These are phyloP conservation scores for Coprinopsis strossmayeri DNA, from an alignment of 768 basidiomycete genomes.

Conservation along the genomic window DNA sequence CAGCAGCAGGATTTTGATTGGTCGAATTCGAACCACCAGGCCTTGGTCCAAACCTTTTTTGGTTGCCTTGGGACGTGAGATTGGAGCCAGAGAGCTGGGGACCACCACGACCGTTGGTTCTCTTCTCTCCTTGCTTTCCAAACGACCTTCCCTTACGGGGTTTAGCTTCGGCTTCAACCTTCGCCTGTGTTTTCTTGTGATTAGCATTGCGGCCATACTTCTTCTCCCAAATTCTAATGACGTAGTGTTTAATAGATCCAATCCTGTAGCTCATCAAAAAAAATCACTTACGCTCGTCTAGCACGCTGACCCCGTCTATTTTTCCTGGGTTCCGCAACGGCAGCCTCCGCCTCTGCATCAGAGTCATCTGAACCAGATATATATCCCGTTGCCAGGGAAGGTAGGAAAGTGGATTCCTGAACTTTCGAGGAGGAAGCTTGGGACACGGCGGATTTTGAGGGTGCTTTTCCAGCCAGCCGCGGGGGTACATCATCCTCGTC, in stretches of 20 bases:
- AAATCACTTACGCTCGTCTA: conserved; percentile 75
- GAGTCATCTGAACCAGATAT: conserved; percentile 69
- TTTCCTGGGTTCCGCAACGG: conserved; percentile 58
- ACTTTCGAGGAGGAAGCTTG: conserved; percentile 7
- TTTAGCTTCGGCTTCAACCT: conserved; percentile 11
- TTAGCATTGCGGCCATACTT: conserved; percentile 90
- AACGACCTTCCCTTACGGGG: neutral
- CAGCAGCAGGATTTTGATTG: neutral
- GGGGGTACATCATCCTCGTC: no score
- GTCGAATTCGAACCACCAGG: no score
- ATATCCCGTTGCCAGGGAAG: conserved; percentile 84
- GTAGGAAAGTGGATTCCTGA: conserved; percentile 56
- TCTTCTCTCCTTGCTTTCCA: neutral
- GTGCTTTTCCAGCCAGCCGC: neutral
- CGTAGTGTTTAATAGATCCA: conserved; percentile 2
- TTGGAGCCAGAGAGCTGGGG: conserved; percentile 1
- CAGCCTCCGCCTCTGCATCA: conserved; percentile 67
- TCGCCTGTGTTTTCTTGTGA: conserved; percentile 68
- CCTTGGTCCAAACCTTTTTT: neutral
- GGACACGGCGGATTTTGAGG: conserved; percentile 15
- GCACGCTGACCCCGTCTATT: conserved; percentile 92
- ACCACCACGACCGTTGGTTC: neutral
- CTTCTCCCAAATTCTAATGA: conserved; percentile 92
- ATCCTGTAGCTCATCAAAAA: neutral
- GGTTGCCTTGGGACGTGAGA: neutral